These are phyloP conservation scores for Edaphochlamys debaryana DNA, from an alignment of 139 green algal species.

Conservation along the genomic window DNA sequence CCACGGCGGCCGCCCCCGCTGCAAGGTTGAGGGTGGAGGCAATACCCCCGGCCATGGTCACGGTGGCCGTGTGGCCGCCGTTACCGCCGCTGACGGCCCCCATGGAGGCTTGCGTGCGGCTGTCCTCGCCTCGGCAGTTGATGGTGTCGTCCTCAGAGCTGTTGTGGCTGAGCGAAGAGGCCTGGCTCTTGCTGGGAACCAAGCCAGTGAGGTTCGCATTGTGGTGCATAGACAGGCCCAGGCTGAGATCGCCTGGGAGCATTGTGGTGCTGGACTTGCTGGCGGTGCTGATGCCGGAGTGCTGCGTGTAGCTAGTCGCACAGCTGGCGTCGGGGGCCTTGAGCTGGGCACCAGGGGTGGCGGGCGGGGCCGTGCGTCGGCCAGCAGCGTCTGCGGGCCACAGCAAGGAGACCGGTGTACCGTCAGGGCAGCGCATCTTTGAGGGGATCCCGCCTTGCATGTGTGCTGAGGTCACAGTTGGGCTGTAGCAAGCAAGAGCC, in stretches of 20 bases:
- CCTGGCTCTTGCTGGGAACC: constrained; percentile 27
- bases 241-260: constrained; percentile 8
- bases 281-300: not conserved
- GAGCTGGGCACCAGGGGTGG: constrained; percentile 5
- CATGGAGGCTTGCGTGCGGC: constrained; percentile 3
- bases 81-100: not conserved
- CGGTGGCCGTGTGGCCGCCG: constrained; percentile 13
- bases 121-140: constrained; percentile 23
- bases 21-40: constrained; percentile 22
- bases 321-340: not conserved
- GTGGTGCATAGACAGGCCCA: constrained; percentile 16
- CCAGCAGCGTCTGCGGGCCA: constrained; percentile 2
- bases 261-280: constrained; percentile 32
- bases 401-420: no score
- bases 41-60: constrained; percentile 12
- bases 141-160: constrained; percentile 45
- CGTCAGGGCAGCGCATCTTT: no score
- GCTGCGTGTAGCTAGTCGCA: constrained; percentile 9
- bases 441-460: no score
- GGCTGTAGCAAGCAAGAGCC: not conserved
- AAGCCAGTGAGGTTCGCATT: not conserved
- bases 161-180: constrained; percentile 16
- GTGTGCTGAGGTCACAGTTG: no score
- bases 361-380: not conserved
- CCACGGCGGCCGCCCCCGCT: constrained; percentile 29